These are phyloP conservation scores for Geotrichum restrictum DNA, from an alignment of 1,139 yeast species.

Conservation along the genomic window DNA sequence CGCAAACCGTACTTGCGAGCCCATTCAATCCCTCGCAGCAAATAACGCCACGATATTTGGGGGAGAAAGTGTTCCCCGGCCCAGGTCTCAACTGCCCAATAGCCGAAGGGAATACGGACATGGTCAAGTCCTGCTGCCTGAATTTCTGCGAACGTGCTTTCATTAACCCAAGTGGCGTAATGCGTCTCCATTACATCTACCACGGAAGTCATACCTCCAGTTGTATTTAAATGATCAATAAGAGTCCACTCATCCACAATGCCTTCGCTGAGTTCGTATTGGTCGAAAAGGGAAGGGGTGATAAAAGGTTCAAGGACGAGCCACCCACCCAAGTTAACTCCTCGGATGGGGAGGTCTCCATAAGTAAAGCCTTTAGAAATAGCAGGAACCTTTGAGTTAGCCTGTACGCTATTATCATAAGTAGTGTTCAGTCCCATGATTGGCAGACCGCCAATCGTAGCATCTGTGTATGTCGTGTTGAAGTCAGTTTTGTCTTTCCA, in stretches of 20 bases:
- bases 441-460: slow-evolving; percentile 38
- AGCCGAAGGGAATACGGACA: slow-evolving; percentile 85
- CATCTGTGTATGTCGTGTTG: slow-evolving; percentile 39
- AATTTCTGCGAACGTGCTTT: slow-evolving; percentile 61
- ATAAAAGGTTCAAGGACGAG: slow-evolving; percentile 77
- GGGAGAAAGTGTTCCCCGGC: slow-evolving; percentile 66
- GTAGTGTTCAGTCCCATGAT: slow-evolving; percentile 38
- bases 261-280: slow-evolving; percentile 30
- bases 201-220: slow-evolving; percentile 46
- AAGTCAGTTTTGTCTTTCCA: slow-evolving; percentile 39
- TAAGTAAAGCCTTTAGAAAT: slow-evolving; percentile 43
- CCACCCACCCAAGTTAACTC: slow-evolving; percentile 93
- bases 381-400: slow-evolving; percentile 34
- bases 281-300: slow-evolving; percentile 72
- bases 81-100: slow-evolving; percentile 75
- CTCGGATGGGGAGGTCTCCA: slow-evolving; percentile 52
- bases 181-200: slow-evolving; percentile 50
- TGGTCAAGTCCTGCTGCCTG: slow-evolving; percentile 70
- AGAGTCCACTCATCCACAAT: slow-evolving; percentile 39
- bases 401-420: slow-evolving; percentile 33
- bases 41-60: slow-evolving; percentile 67
- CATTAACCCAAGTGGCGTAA: slow-evolving; percentile 73
- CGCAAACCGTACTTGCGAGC: slow-evolving; percentile 57
- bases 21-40: slow-evolving; percentile 75
- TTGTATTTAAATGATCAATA: slow-evolving; percentile 44